Percentiles rank a stretch among this genome's conserved stretches.
These are phyloP conservation scores for Effrenium voratum DNA, from an alignment of 73 alveolate species.

Conservation along the genomic window DNA sequence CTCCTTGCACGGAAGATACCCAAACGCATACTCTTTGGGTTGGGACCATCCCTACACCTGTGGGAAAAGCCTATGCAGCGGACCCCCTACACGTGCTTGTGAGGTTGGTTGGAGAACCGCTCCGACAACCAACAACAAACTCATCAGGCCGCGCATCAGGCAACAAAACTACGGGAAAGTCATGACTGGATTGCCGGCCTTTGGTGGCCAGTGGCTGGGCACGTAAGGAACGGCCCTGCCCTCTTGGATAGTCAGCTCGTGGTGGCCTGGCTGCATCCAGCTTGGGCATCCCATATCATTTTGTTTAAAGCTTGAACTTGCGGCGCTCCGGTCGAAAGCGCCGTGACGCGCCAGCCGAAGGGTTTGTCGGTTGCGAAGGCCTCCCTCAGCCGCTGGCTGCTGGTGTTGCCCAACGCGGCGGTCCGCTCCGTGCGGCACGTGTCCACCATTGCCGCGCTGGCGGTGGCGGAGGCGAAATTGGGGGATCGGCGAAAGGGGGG, in stretches of 20 bases:
- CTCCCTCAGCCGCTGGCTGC: slow-evolving; percentile 47
- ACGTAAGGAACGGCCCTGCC: slow-evolving; percentile 20
- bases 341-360: not conserved
- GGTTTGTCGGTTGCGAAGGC: not conserved
- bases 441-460: slow-evolving; percentile 73
- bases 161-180: no score
- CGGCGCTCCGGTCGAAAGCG: not conserved
- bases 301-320: not conserved
- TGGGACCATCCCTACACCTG: no score
- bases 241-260: slow-evolving; percentile 30
- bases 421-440: slow-evolving; percentile 91
- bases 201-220: not conserved
- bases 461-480: slow-evolving; percentile 66
- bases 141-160: no score
- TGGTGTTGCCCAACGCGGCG: slow-evolving; percentile 61
- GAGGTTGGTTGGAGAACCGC: no score
- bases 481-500: not conserved
- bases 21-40: no score
- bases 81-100: no score
- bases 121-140: no score
- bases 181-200: no score
- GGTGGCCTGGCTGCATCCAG: not conserved
- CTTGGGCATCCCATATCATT: not conserved
- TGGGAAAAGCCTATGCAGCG: no score
- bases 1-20: no score